These are phyloP conservation scores for Primulina huaijiensis DNA, from an alignment of 257 asterid species.

Conservation along the genomic window DNA sequence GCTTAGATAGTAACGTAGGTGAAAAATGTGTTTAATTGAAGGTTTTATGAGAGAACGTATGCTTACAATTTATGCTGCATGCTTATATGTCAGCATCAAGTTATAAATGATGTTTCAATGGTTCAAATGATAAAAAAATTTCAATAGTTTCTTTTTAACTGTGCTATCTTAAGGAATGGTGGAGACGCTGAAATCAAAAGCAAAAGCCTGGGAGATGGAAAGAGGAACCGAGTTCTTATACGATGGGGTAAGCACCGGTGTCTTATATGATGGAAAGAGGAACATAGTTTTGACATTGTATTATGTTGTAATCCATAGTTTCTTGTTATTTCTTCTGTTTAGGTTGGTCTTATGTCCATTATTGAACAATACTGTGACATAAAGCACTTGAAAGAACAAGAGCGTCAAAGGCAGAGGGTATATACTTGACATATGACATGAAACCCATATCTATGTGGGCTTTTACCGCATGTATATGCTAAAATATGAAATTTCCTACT, in stretches of 20 bases:
- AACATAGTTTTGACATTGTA: background rate
- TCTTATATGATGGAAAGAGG: background rate
- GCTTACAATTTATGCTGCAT: too few species aligned
- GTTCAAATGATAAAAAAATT: background rate
- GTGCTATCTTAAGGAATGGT: constrained; percentile 50
- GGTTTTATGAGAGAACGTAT: too few species aligned
- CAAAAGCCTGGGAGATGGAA: constrained; percentile 73
- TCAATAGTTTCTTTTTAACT: background rate
- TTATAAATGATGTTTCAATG: background rate
- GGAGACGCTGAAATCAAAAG: constrained; percentile 59
- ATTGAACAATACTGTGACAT: constrained; percentile 62
- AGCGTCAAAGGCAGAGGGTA: constrained; percentile 82
- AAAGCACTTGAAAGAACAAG: constrained; percentile 72
- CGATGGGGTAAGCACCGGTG: constrained; percentile 64
- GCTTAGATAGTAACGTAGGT: too few species aligned
- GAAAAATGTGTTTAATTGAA: too few species aligned
- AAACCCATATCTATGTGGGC: background rate
- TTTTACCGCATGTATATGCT: constrained; percentile 7
- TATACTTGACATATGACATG: constrained; percentile 17
- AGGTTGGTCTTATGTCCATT: constrained; percentile 73
- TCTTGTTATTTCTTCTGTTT: constrained; percentile 5
- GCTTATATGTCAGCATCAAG: too few species aligned
- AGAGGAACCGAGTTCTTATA: constrained; percentile 64
- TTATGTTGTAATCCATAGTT: background rate
- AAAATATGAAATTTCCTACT: constrained; percentile 3